Conservation (phyloP, 768 basidiomycete genomes). For the Suillus clintonianus region DNA sequence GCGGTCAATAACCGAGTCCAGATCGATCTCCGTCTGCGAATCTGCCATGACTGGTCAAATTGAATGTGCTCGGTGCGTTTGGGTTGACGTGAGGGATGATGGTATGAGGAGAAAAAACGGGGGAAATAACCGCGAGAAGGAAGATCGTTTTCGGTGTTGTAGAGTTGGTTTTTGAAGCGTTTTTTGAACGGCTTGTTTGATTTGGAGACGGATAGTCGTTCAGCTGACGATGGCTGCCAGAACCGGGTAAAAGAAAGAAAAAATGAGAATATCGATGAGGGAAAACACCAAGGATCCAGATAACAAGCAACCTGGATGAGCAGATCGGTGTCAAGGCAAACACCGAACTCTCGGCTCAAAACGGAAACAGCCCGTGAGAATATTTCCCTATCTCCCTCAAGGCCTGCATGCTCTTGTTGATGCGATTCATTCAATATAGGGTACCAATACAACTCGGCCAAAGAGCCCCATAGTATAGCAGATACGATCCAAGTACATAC, state of each 20-base stretch:
- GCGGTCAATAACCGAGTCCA: constrained; percentile 99
- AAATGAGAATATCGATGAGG: constrained; percentile 34
- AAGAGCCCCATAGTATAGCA: neutral
- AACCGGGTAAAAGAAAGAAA: constrained; percentile 17
- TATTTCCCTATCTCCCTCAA: neutral
- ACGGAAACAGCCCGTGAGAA: constrained; percentile 32
- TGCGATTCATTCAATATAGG: neutral
- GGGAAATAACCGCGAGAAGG: constrained; percentile 18
- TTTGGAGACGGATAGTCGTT: constrained; percentile 7
- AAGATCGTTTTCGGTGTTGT: constrained; percentile 20
- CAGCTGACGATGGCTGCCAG: constrained; percentile 24
- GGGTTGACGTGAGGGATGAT: constrained; percentile 16
- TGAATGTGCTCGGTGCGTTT: constrained; percentile 15
- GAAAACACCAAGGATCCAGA: constrained; percentile 27
- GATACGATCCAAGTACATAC: neutral
- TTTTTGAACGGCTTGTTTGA: constrained; percentile 2
- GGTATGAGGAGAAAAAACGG: constrained; percentile 28
- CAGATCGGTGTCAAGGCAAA: constrained; percentile 28
- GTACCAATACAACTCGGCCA: constrained; percentile 1
- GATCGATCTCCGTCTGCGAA: constrained; percentile 89
- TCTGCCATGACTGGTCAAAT: constrained; percentile 61
- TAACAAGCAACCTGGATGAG: constrained; percentile 35
- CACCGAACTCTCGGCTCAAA: constrained; percentile 31
- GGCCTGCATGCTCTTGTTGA: neutral
- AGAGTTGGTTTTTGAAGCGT: constrained; percentile 20